phyloP scores from a whole-genome alignment of 176 grass and related monocot species.

The Ensete ventricosum region DNA sequence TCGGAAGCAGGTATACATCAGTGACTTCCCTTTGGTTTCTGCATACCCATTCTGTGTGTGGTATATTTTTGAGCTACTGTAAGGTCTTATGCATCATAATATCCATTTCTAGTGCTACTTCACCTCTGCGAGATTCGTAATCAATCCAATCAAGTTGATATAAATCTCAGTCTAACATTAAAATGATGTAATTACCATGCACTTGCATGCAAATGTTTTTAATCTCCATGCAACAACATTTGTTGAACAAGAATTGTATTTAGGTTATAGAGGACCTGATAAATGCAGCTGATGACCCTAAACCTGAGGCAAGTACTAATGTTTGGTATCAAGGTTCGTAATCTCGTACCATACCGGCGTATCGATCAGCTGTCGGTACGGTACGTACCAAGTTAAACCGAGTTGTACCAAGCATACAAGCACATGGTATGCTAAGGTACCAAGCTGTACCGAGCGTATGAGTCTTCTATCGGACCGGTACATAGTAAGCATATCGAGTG shows the following conservation, averaged over 20 bases:
- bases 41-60: neutral
- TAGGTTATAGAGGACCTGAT: slow-evolving; percentile 34
- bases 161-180: neutral
- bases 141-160: neutral
- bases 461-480: no score
- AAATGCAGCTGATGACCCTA: slow-evolving; percentile 21
- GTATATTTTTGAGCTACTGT: neutral
- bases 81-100: neutral
- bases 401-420: no score
- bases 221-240: neutral
- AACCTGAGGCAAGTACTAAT: slow-evolving; percentile 33
- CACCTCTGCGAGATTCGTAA: neutral
- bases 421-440: no score
- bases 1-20: slow-evolving; percentile 40
- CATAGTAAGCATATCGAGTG: no score
- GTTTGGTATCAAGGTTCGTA: neutral
- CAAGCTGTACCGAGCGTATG: no score
- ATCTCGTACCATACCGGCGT: no score
- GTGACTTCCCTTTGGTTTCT: neutral
- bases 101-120: neutral
- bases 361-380: no score
- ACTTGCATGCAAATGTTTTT: neutral
- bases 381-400: no score
- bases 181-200: neutral
- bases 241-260: slow-evolving; percentile 18